A percentile compares a stretch with the other conserved stretches of the same genome.
phyloP scores from a whole-genome alignment of 495 filamentous ascomycete genomes.

The Elasticomyces elasticus region DNA sequence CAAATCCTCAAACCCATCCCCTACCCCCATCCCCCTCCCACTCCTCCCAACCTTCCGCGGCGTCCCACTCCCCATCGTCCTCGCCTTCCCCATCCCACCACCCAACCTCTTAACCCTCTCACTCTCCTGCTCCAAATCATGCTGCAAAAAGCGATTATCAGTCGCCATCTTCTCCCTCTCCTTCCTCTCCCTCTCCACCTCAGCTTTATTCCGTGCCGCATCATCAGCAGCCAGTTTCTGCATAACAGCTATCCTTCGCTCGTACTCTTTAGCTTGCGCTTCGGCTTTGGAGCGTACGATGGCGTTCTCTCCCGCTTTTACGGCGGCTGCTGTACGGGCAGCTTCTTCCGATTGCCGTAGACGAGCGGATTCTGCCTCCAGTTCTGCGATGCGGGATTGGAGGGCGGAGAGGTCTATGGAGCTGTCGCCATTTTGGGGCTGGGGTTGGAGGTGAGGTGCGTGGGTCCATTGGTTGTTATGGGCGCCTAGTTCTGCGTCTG shows the following conservation, averaged over 20 bases:
- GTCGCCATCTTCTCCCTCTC: slow-evolving; percentile 53
- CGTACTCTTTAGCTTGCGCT: slow-evolving; percentile 46
- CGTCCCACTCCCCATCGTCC: slow-evolving; percentile 21
- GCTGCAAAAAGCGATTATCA: slow-evolving; percentile 54
- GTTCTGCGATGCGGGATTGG: slow-evolving; percentile 39
- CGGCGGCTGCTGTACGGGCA: slow-evolving; percentile 40
- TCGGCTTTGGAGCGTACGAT: slow-evolving; percentile 56
- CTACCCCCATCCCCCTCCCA: slow-evolving; percentile 44
- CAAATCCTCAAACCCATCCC: slow-evolving; percentile 67
- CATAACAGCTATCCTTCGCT: slow-evolving; percentile 42
- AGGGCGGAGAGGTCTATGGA: slow-evolving; percentile 23
- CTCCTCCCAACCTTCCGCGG: too few relatives aligned
- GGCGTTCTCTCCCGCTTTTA: slow-evolving; percentile 56
- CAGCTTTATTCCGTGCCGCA: slow-evolving; percentile 43
- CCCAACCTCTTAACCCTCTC: slow-evolving; percentile 36
- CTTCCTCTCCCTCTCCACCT: slow-evolving; percentile 46
- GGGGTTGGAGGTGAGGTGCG: slow-evolving; percentile 7
- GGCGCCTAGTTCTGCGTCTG: slow-evolving; percentile 27
- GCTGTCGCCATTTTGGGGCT: slow-evolving; percentile 6
- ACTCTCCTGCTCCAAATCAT: slow-evolving; percentile 52
- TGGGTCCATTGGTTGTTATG: slow-evolving; percentile 18
- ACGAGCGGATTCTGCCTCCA: slow-evolving; percentile 43
- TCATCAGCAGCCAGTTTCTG: slow-evolving; percentile 48
- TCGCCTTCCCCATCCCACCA: slow-evolving; percentile 26
- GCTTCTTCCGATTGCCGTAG: slow-evolving; percentile 40